phyloP scores from a whole-genome alignment of 345 rosid genomes.

The Citrus medica region DNA sequence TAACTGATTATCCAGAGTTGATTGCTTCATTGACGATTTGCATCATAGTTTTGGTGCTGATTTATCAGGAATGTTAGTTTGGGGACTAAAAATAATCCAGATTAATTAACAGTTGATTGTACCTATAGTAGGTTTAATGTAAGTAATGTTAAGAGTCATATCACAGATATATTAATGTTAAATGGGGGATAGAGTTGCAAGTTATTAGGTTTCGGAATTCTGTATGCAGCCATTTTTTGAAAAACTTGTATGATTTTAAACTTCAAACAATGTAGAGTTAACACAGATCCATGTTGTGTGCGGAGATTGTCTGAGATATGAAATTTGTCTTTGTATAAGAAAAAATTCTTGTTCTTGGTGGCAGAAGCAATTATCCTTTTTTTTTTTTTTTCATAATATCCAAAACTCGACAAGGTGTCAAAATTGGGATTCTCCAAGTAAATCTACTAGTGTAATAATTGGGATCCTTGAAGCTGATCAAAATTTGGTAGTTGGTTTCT shows the following conservation, averaged over 20 bases:
- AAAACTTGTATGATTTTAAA: not conserved
- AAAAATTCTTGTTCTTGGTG: too few relatives aligned
- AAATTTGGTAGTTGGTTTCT: not conserved
- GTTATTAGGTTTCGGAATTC: too few relatives aligned
- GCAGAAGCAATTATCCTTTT: too few relatives aligned
- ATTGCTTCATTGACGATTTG: not conserved
- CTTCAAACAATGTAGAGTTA: not conserved
- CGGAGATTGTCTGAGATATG: too few relatives aligned
- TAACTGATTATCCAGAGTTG: conserved; percentile 2
- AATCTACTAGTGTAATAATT: too few relatives aligned
- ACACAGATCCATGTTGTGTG: too few relatives aligned
- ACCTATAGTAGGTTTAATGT: not conserved
- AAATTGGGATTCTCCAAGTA: too few relatives aligned
- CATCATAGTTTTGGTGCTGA: not conserved
- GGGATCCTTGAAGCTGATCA: not conserved
- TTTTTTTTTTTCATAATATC: too few relatives aligned
- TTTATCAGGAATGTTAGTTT: not conserved
- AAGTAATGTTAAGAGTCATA: not conserved
- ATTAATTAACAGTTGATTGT: not conserved
- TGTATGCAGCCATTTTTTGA: not conserved
- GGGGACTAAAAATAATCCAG: not conserved
- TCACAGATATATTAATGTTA: not conserved
- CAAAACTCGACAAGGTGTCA: too few relatives aligned
- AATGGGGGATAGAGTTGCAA: not conserved
- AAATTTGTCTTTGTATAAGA: too few relatives aligned